Base-by-base conservation (phyloP, 148 eudicot species). In the Fallopia convolvulus region DNA sequence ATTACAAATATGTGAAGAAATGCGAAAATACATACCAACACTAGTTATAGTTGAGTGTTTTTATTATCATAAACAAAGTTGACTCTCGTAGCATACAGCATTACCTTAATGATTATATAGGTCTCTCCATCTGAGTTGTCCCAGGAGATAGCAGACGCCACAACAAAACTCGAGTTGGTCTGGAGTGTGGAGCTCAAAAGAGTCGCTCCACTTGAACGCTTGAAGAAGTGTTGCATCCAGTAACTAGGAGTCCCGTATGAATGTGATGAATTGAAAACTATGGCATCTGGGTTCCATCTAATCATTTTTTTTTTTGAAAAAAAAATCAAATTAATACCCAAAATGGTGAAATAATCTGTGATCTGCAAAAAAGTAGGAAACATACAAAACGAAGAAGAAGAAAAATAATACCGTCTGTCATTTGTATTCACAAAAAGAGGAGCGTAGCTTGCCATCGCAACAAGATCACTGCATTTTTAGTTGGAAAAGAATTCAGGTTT, bases 371-470 rank as follows among this genome's bases (percentile, higher is more conserved):
- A 33, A 72, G 39, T 40, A n/a, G 20, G 10, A 72, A 41, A 72
- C 8, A 21, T 74, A 65, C 52, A 48, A 4, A 36, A 36, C 1
- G 65, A 46, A 52, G 50, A 75, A 68, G 8, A 20, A n/a, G n/a
- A 23, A 11, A 26, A 18, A 55, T 36, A 41, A 4, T 85, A 88
- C 92, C 50, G 40, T 80, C 82, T 63, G 74, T 92, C 87, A 52
- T 90, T 84, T 56, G 42, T 78, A 78, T 94, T 87, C 61, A 82
- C 89, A 78, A 94, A 92, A 9, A 94, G 85, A 50, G 96, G 99
- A 6, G 99, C 99, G 23, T 90, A 89, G 85, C 97, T 87, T 74
- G 93, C 91, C 97, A 94, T 92, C 66, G 84, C 93, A 52, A 94
- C 96, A 65, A 85, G 76, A 75, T 94, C 99, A 80, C 99, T 92